These are phyloP conservation scores for Dactylonectria macrodidyma DNA, from an alignment of 2,329 filamentous ascomycete genomes.

Conservation along the genomic window DNA sequence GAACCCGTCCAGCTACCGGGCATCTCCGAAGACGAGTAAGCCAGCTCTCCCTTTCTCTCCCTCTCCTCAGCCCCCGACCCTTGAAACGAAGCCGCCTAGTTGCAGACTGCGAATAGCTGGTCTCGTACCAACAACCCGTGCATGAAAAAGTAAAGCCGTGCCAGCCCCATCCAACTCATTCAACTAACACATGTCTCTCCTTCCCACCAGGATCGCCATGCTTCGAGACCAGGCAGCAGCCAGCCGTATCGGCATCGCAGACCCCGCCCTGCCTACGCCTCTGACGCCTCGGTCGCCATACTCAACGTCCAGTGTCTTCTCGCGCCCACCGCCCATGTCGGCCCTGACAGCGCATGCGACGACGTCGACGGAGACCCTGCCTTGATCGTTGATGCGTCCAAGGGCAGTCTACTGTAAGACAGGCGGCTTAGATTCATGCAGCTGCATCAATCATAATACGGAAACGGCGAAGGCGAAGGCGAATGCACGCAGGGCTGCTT, in stretches of 20 bases:
- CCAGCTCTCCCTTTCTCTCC: conserved; percentile 25
- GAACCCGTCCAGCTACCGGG: conserved; percentile 69
- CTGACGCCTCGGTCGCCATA: conserved; percentile 42
- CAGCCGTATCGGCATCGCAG: conserved; percentile 62
- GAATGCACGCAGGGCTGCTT: neutral
- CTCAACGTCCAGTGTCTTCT: conserved; percentile 46
- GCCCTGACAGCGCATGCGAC: conserved; percentile 38
- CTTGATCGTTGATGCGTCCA: conserved; percentile 30
- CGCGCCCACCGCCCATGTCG: conserved; percentile 41
- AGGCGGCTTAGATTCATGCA: neutral
- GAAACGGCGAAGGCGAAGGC: neutral
- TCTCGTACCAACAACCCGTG: neutral
- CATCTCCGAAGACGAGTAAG: conserved; percentile 72
- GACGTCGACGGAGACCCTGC: conserved; percentile 41
- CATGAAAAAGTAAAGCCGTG: neutral
- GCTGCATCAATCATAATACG: neutral
- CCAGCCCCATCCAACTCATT: conserved; percentile 1
- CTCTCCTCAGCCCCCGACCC: conserved; percentile 2
- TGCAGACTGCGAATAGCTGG: neutral
- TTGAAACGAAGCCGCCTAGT: neutral
- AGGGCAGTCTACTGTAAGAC: conserved; percentile 43
- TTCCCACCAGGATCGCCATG: conserved; percentile 58
- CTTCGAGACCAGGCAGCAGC: conserved; percentile 68
- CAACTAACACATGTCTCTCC: conserved; percentile 1
- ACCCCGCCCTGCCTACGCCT: conserved; percentile 44